Conservation (phyloP, 1,284 basidiomycete species). For the Cerioporus squamosus region DNA sequence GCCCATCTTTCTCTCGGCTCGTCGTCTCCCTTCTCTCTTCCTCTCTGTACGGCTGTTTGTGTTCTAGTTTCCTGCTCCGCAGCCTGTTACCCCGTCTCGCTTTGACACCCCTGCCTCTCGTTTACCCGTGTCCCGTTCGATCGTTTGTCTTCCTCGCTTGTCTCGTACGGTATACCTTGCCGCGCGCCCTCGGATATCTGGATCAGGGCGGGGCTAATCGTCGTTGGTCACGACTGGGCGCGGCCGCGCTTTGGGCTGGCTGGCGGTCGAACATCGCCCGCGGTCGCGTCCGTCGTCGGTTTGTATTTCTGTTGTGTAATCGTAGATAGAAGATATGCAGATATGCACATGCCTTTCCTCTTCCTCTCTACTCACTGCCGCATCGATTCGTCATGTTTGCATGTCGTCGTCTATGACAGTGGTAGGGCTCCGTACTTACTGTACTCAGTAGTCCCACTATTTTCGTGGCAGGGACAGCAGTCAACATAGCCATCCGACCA, state of each 20-base stretch:
- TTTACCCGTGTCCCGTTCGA: background rate
- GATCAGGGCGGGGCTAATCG: background rate
- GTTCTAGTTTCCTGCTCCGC: background rate
- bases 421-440: too few species aligned
- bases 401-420: too few species aligned
- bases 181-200: background rate
- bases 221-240: background rate
- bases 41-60: background rate
- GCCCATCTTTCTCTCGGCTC: background rate
- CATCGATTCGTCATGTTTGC: too few species aligned
- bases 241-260: too few species aligned
- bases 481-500: too few species aligned
- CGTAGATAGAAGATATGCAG: conserved; percentile 6
- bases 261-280: background rate
- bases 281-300: conserved; percentile 3
- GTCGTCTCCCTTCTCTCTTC: background rate
- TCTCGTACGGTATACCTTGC: conserved; percentile 1
- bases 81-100: background rate
- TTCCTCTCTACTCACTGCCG: background rate
- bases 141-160: background rate
- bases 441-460: too few species aligned
- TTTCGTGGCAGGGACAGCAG: too few species aligned
- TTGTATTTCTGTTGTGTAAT: conserved; percentile 9
- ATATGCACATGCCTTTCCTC: background rate
- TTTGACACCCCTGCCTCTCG: background rate